Percentiles rank a stretch among this genome's conserved stretches.
Evolutionary conservation across 179 eudicot genomes (phyloP).

Genomic region (Nepenthes alata): DNA sequence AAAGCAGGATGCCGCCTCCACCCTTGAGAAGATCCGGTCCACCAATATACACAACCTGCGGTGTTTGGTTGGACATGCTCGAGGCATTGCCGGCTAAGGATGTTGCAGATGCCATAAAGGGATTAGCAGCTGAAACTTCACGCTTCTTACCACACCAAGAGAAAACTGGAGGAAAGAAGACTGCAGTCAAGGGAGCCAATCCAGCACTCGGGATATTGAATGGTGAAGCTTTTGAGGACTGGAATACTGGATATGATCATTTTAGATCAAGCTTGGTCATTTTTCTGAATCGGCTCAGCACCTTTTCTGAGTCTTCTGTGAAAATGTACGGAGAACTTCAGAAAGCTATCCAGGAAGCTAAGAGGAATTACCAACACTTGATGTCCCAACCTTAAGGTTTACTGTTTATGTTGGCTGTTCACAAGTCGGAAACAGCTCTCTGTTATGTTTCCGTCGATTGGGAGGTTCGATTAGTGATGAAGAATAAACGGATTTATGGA

Average conservation of each 20-base stretch:
- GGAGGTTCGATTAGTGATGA: no score
- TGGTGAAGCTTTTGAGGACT: slow-evolving; percentile 37
- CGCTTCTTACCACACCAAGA: slow-evolving; percentile 66
- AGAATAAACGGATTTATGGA: no score
- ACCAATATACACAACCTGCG: slow-evolving; percentile 64
- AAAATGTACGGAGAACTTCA: slow-evolving; percentile 48
- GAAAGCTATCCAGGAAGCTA: slow-evolving; percentile 39
- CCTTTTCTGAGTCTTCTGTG: slow-evolving; percentile 47
- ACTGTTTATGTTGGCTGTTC: not conserved
- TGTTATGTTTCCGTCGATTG: no score
- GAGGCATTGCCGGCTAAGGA: slow-evolving; percentile 33
- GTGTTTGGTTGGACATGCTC: slow-evolving; percentile 62
- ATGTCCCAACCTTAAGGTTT: slow-evolving; percentile 27
- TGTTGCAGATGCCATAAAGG: slow-evolving; percentile 43
- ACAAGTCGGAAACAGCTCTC: no score
- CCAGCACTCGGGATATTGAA: slow-evolving; percentile 19
- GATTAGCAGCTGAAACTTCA: slow-evolving; percentile 38
- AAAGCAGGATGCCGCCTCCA: slow-evolving; percentile 22
- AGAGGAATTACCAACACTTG: slow-evolving; percentile 34
- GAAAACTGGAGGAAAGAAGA: slow-evolving; percentile 51
- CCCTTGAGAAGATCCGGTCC: slow-evolving; percentile 46
- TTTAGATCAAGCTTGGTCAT: slow-evolving; percentile 36
- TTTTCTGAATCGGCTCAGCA: slow-evolving; percentile 42
- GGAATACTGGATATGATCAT: slow-evolving; percentile 31
- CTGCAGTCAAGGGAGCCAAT: slow-evolving; percentile 16